phyloP scores from a whole-genome alignment of 1,139 yeast genomes.

The Hansenula sp. region DNA sequence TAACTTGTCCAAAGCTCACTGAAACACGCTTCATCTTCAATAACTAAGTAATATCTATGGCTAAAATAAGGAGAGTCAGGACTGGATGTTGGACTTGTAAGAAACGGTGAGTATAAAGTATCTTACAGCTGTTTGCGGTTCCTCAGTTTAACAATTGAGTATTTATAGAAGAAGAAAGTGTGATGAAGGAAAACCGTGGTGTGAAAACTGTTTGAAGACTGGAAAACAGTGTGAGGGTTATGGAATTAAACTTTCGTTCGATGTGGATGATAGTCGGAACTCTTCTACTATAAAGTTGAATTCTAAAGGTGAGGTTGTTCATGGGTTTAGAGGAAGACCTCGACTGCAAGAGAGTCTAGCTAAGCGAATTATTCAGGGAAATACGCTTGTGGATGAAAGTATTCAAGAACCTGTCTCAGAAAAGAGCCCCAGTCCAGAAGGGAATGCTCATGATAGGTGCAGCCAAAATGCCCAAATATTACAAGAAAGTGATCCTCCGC shows the following conservation, averaged over 20 bases:
- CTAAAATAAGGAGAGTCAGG: constrained; percentile 43
- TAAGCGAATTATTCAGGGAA: constrained; percentile 11
- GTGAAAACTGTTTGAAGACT: constrained; percentile 39
- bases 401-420: neutral
- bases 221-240: constrained; percentile 48
- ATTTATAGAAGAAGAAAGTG: constrained; percentile 41
- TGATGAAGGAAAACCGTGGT: constrained; percentile 45
- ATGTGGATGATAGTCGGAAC: constrained; percentile 39
- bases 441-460: neutral
- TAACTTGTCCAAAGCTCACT: too few relatives aligned
- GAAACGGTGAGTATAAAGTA: constrained; percentile 7
- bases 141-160: neutral
- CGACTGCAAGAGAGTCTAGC: constrained; percentile 24
- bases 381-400: neutral
- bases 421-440: neutral
- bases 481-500: neutral
- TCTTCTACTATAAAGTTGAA: constrained; percentile 13
- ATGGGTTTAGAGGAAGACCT: constrained; percentile 35
- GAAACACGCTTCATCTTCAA: neutral
- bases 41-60: constrained; percentile 3
- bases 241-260: constrained; percentile 41
- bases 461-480: neutral
- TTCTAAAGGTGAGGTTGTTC: constrained; percentile 27
- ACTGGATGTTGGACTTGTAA: constrained; percentile 40
- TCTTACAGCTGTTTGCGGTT: neutral